phyloP scores from a whole-genome alignment of 257 asterid species.

The Capsicum rhomboideum region DNA sequence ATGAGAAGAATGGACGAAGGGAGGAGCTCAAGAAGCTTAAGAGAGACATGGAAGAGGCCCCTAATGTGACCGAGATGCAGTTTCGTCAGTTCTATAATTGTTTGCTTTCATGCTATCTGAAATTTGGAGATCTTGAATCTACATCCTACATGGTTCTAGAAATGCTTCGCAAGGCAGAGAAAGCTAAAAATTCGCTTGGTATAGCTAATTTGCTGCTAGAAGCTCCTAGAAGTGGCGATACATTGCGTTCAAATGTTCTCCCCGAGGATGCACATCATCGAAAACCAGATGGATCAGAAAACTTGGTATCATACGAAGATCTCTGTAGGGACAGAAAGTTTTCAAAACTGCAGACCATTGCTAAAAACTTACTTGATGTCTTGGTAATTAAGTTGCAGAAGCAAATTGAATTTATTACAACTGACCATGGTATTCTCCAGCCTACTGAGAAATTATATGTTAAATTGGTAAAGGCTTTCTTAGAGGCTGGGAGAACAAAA shows the following conservation, averaged over 20 bases:
- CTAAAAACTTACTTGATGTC: constrained; percentile 48
- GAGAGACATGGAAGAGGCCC: constrained; percentile 74
- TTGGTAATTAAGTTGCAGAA: constrained; percentile 48
- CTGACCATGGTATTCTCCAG: constrained; percentile 75
- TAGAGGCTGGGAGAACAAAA: constrained; percentile 59
- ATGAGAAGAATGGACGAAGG: constrained; percentile 77
- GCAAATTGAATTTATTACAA: constrained; percentile 64
- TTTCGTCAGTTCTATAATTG: constrained; percentile 74
- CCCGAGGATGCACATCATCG: constrained; percentile 8
- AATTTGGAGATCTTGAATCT: constrained; percentile 70
- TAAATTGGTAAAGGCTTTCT: constrained; percentile 64
- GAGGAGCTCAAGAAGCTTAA: constrained; percentile 75
- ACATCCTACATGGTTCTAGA: constrained; percentile 78
- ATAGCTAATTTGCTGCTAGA: constrained; percentile 42
- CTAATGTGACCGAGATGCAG: constrained; percentile 45
- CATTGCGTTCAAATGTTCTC: constrained; percentile 3
- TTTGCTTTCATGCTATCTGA: constrained; percentile 76
- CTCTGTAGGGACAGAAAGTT: constrained; percentile 54
- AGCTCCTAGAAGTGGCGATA: constrained; percentile 14
- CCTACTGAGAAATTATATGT: constrained; percentile 74
- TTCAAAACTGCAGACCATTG: constrained; percentile 47
- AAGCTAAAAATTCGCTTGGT: constrained; percentile 65
- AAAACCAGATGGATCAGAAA: constrained; percentile 16
- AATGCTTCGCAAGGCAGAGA: constrained; percentile 76
- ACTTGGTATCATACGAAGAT: constrained; percentile 35